Base-by-base conservation (phyloP, 2,329 filamentous ascomycete genomes). In the Pseudogymnoascus sp. region DNA sequence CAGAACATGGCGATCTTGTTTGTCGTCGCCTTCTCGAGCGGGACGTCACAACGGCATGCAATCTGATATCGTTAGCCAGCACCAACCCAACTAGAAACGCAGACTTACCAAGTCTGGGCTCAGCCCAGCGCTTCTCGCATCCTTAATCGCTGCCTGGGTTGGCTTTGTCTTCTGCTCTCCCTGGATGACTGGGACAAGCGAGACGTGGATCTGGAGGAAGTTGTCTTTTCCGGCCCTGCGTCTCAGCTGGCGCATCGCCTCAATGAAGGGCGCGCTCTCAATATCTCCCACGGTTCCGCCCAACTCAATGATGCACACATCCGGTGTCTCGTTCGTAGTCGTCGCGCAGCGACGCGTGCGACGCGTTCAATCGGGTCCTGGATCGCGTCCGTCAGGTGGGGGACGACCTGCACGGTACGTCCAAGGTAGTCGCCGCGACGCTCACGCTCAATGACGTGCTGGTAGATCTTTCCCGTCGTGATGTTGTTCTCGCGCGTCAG, bases 381-480 rank as follows among this genome's bases (percentile, higher is more conserved):
- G 71, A 97, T 96, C 16, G 88, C 90, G 72, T 96, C 87, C 62
- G 92, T 96, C 69, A 97, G 83, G 75, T 97, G 93, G 1, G 93
- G 93, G 4, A 97, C 92, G 38, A 96, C 89, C 76, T 97, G 92
- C 14, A 96, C 88, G 16, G 93, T 92, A 75, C 89, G 87, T 67
- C 93, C 93, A 11, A 97, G 83, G 71, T 96, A 97, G 73, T 95
- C 88, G 62, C 86, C 87, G 41, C 76, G 76, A 25, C 83, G 78
- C 72, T 85, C 83, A 64, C 85, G 86, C 71, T 92, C 85, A 70
- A 96, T 92, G 61, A 97, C 93, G 70, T 89, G 86, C 72, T 91
- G 83, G 78, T 97, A 97, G 69, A 97, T 91, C 80, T 97, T 97
- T 73, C 95, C 95, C 5, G 93, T 96, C 3, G 95, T 99, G 76